Conservation (phyloP, 306 rosid genomes). For the Quercus dentata region DNA sequence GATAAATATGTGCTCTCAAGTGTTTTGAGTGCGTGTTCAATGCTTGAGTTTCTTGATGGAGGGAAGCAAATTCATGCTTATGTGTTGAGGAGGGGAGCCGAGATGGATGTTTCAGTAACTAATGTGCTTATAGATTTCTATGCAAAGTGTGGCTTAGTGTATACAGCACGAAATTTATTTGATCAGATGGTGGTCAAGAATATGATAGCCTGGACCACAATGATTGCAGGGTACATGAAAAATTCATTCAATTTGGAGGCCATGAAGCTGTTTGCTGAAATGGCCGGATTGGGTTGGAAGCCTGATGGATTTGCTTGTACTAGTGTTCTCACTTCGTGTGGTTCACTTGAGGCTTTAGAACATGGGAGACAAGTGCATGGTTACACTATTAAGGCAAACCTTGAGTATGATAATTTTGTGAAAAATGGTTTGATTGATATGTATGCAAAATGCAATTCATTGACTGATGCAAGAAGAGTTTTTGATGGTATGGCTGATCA, state of each 20-base stretch:
- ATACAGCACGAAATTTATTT: constrained; percentile 50
- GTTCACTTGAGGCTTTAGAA: constrained; percentile 54
- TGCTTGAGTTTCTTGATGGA: constrained; percentile 55
- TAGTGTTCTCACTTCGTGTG: constrained; percentile 83
- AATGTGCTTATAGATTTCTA: constrained; percentile 81
- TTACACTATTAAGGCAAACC: constrained; percentile 57
- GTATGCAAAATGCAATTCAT: constrained; percentile 80
- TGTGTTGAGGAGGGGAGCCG: constrained; percentile 55
- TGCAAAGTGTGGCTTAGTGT: constrained; percentile 67
- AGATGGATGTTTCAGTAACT: constrained; percentile 61
- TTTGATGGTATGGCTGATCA: constrained; percentile 48
- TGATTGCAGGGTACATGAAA: constrained; percentile 94
- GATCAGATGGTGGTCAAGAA: constrained; percentile 48
- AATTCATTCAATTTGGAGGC: constrained; percentile 71
- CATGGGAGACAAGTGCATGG: constrained; percentile 81
- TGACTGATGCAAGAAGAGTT: constrained; percentile 64
- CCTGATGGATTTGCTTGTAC: constrained; percentile 77
- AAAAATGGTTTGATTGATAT: constrained; percentile 83
- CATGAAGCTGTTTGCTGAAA: constrained; percentile 53
- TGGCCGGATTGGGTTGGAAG: constrained; percentile 58
- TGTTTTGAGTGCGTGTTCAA: constrained; percentile 77
- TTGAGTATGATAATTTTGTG: constrained; percentile 66
- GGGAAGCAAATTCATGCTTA: constrained; percentile 86
- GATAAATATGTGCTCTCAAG: constrained; percentile 76
- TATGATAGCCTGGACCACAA: constrained; percentile 81